Percentiles rank a stretch among this genome's conserved stretches.
These are phyloP conservation scores for Ogataea zsoltii DNA, from an alignment of 805 yeast genomes.

Conservation along the genomic window DNA sequence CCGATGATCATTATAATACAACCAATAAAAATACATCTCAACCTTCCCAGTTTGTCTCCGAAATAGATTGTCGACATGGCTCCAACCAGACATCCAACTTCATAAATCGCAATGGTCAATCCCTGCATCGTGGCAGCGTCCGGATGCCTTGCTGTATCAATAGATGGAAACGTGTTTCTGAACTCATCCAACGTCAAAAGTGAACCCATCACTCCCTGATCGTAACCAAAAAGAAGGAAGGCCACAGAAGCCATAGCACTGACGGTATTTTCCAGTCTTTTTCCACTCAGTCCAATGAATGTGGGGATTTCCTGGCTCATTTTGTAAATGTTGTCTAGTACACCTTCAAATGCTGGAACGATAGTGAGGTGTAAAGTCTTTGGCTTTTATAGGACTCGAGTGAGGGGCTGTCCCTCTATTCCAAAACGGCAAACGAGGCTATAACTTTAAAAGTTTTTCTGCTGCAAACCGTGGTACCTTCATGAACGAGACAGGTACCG, in stretches of 20 bases:
- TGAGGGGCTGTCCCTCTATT: not conserved
- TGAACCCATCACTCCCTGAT: conserved; percentile 51
- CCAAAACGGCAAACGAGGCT: not conserved
- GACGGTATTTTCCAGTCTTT: conserved; percentile 15
- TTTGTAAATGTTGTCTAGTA: too few species aligned
- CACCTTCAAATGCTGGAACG: too few species aligned
- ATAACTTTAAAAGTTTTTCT: not conserved
- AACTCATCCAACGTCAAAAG: conserved; percentile 24
- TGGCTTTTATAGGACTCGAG: not conserved
- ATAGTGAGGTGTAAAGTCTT: not conserved
- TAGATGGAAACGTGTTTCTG: conserved; percentile 22
- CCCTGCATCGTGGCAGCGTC: conserved; percentile 44
- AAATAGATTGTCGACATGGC: conserved; percentile 40
- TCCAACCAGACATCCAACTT: conserved; percentile 46
- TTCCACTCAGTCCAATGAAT: conserved; percentile 21
- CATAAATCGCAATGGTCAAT: conserved; percentile 49
- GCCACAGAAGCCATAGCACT: conserved; percentile 29
- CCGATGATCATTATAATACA: conserved; percentile 35
- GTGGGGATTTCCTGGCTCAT: not conserved
- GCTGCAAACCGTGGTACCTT: not conserved
- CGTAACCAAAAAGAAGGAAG: conserved; percentile 48
- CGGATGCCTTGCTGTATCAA: conserved; percentile 19
- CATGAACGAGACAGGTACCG: not conserved
- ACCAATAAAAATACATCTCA: conserved; percentile 38
- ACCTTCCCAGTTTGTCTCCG: conserved; percentile 43